Conservation (phyloP, 2,329 filamentous ascomycete species). For the Byssothecium circinans region DNA sequence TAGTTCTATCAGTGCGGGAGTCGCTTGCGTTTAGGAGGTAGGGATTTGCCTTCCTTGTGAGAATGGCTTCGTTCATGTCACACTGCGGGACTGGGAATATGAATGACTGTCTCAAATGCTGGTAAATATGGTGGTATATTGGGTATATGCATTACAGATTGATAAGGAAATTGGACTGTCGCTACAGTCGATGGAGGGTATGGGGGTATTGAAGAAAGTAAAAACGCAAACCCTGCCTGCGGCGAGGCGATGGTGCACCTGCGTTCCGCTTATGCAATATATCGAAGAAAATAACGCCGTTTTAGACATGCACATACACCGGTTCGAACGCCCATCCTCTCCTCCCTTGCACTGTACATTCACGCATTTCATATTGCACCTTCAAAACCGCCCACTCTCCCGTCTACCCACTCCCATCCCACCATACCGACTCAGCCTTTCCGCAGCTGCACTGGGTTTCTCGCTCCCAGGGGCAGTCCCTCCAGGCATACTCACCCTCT, state of each 20-base stretch:
- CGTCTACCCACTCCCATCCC: constrained; percentile 28
- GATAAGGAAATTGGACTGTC: neutral
- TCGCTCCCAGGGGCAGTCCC: constrained; percentile 11
- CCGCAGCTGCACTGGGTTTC: constrained; percentile 15
- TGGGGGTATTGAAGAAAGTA: neutral
- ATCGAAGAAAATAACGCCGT: neutral
- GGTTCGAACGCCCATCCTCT: neutral
- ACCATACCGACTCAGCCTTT: constrained; percentile 28
- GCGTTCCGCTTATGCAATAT: neutral
- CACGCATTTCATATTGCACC: neutral
- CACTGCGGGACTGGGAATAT: neutral
- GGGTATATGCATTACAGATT: no score
- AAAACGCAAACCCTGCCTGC: no score
- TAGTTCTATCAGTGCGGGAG: no score
- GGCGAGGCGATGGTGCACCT: no score
- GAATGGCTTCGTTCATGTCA: no score
- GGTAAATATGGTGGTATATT: neutral
- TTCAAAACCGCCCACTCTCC: constrained; percentile 30
- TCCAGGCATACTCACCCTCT: constrained; percentile 46
- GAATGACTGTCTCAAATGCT: neutral
- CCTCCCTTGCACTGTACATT: no score
- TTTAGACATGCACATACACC: neutral
- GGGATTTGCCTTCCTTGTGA: no score
- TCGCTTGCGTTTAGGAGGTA: no score
- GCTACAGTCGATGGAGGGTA: neutral